A percentile compares a stretch with the other conserved stretches of the same genome.
These are phyloP conservation scores for Dactylellina drechsleri DNA, from an alignment of 2,329 filamentous ascomycete species.

Conservation along the genomic window DNA sequence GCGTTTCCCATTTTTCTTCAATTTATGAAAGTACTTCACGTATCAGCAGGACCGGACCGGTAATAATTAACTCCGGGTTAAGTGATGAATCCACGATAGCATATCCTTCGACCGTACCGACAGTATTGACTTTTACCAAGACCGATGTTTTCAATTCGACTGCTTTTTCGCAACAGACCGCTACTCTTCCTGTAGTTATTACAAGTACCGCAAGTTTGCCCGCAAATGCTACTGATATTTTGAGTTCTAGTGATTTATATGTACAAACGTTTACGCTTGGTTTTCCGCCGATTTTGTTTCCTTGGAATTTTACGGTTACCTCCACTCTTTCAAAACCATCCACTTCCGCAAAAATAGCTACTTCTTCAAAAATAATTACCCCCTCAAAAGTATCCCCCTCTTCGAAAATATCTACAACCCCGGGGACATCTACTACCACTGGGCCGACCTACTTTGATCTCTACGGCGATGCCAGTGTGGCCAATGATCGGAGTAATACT, in stretches of 20 bases:
- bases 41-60: conserved; percentile 47
- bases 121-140: conserved; percentile 45
- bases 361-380: not conserved
- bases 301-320: conserved; percentile 21
- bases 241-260: conserved; percentile 24
- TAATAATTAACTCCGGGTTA: conserved; percentile 54
- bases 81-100: conserved; percentile 48
- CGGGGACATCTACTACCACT: not conserved
- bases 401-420: not conserved
- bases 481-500: conserved; percentile 9
- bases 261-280: conserved; percentile 13
- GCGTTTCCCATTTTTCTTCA: conserved; percentile 43
- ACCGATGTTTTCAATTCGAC: conserved; percentile 45
- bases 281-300: conserved; percentile 42
- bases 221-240: conserved; percentile 33
- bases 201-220: conserved; percentile 38
- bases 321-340: not conserved
- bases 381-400: too few species aligned
- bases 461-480: conserved; percentile 24
- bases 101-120: conserved; percentile 43
- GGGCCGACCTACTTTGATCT: conserved; percentile 24
- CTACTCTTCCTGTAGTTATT: conserved; percentile 28
- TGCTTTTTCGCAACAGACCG: conserved; percentile 39
- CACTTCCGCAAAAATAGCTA: not conserved
- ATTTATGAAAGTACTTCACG: conserved; percentile 50